These are phyloP conservation scores for Aspergillus jensenii DNA, from an alignment of 2,329 filamentous ascomycete genomes.

Conservation along the genomic window DNA sequence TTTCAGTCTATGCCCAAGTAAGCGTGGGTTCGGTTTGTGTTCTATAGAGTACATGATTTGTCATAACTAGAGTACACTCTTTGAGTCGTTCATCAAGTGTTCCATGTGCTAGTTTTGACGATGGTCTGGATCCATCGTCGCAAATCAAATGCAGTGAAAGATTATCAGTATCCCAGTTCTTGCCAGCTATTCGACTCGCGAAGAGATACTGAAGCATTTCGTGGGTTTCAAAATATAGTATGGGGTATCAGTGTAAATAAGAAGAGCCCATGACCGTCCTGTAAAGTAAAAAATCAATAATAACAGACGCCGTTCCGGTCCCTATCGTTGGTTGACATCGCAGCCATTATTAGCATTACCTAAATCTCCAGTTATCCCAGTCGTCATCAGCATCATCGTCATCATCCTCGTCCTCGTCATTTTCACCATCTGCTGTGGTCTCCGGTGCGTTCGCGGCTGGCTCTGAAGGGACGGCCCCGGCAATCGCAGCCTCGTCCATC, in stretches of 20 bases:
- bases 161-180: background rate
- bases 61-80: background rate
- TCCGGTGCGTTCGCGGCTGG: slow-evolving; percentile 35
- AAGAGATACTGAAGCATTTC: slow-evolving; percentile 16
- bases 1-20: background rate
- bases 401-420: slow-evolving; percentile 26
- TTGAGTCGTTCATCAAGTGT: background rate
- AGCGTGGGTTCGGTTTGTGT: background rate
- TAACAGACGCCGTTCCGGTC: slow-evolving; percentile 21
- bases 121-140: background rate
- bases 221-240: slow-evolving; percentile 21
- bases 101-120: background rate
- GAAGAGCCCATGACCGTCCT: slow-evolving; percentile 25
- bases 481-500: slow-evolving; percentile 27
- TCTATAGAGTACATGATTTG: background rate
- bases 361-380: slow-evolving; percentile 48
- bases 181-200: slow-evolving; percentile 11
- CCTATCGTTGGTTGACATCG: slow-evolving; percentile 19
- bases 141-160: background rate
- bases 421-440: slow-evolving; percentile 47
- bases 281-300: slow-evolving; percentile 11
- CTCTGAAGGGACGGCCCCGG: slow-evolving; percentile 20
- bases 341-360: slow-evolving; percentile 19
- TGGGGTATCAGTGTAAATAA: slow-evolving; percentile 39
- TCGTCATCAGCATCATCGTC: slow-evolving; percentile 54